Evolutionary conservation across 2,329 filamentous ascomycete species (phyloP).

Genomic region (Xylariaceae sp.): DNA sequence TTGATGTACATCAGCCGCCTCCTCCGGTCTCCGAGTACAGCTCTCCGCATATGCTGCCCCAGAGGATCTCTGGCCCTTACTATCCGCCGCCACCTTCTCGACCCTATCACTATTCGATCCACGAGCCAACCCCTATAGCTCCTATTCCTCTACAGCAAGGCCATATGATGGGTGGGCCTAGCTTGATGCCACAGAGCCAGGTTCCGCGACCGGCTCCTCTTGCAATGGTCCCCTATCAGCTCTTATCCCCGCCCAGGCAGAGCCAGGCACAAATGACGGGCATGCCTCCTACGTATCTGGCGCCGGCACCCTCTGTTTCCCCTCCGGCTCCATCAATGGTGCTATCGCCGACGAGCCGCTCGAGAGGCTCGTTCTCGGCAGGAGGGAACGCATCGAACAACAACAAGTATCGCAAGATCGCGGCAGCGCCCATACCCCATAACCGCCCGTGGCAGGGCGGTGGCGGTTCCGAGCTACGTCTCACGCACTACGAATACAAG

Average conservation of each 20-base stretch:
- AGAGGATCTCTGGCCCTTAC: constrained; percentile 27
- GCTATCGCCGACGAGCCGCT: constrained; percentile 21
- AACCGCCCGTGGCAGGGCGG: constrained; percentile 41
- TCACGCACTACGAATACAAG: constrained; percentile 47
- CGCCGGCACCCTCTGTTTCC: constrained; percentile 16
- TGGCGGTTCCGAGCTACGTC: constrained; percentile 44
- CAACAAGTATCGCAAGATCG: constrained; percentile 49
- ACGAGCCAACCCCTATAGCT: constrained; percentile 21
- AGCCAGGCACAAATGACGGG: constrained; percentile 18
- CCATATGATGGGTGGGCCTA: constrained; percentile 9
- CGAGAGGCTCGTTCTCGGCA: constrained; percentile 26
- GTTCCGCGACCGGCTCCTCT: constrained; percentile 12
- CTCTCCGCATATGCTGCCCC: constrained; percentile 20
- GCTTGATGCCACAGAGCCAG: constrained; percentile 13
- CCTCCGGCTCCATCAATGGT: constrained; percentile 17
- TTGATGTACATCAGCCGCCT: constrained; percentile 12
- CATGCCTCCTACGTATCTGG: constrained; percentile 19
- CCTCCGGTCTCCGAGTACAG: constrained; percentile 21
- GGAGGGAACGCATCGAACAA: constrained; percentile 25
- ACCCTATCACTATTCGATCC: constrained; percentile 27
- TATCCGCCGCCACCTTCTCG: constrained; percentile 28
- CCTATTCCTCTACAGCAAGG: constrained; percentile 18
- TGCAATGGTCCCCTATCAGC: constrained; percentile 12
- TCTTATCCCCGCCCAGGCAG: constrained; percentile 19
- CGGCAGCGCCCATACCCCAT: constrained; percentile 48